Evolutionary conservation across 768 basidiomycete species (phyloP).

Genomic region (Naematelia encephala): DNA sequence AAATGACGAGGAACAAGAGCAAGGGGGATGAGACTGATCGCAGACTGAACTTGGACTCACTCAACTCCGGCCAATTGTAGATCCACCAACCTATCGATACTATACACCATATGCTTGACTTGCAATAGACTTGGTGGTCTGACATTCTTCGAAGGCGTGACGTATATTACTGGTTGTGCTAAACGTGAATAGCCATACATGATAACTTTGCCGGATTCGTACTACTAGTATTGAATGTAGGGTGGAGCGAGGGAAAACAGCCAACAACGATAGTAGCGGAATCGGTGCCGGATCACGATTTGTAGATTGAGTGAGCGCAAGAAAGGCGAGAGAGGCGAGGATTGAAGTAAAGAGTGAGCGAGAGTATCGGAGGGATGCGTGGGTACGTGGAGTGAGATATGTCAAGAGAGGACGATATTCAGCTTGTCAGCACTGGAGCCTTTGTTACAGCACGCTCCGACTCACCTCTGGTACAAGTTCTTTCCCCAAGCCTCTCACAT

Average conservation of each 20-base stretch:
- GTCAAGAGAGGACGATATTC: no score
- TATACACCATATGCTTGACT: conserved; percentile 13
- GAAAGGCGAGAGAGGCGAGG: no score
- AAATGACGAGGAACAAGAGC: no score
- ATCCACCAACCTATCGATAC: conserved; percentile 9
- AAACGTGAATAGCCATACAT: conserved; percentile 7
- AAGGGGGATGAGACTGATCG: not conserved
- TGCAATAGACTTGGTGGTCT: not conserved
- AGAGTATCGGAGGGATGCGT: no score
- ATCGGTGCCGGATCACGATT: no score
- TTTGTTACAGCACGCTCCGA: not conserved
- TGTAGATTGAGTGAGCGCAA: no score
- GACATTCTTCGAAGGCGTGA: conserved; percentile 6
- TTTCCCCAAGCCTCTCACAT: conserved; percentile 2
- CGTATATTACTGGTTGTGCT: conserved; percentile 7
- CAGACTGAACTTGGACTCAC: not conserved
- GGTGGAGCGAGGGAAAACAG: no score
- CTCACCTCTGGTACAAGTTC: conserved; percentile 9
- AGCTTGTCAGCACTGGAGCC: not conserved
- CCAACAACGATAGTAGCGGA: no score
- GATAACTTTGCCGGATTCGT: conserved; percentile 8
- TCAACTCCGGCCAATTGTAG: conserved; percentile 7
- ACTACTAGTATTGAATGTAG: no score
- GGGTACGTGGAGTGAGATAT: no score
- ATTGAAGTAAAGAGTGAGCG: no score